A percentile compares a stretch with the other conserved stretches of the same genome.
phyloP scores from a whole-genome alignment of 2,329 filamentous ascomycete genomes.

The Penicillium verrucosum region DNA sequence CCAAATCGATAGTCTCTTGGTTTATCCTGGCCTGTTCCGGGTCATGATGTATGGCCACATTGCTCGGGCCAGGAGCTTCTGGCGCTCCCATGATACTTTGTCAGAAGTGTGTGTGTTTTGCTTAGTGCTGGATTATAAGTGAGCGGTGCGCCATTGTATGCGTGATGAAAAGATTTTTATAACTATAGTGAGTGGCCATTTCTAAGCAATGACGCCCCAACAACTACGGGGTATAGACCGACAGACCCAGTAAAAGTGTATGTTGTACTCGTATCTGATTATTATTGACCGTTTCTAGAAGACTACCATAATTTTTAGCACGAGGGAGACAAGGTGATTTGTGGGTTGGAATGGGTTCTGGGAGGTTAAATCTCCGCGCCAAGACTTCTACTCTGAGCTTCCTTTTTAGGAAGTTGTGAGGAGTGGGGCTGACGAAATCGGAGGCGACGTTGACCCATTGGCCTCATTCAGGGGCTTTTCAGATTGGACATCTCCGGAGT shows the following conservation, averaged over 20 bases:
- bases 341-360: neutral
- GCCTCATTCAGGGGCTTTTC: neutral
- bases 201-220: conserved; percentile 7
- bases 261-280: neutral
- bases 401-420: conserved; percentile 24
- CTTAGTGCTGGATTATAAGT: neutral
- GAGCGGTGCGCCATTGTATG: neutral
- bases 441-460: neutral
- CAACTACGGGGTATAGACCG: neutral
- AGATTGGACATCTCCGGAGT: neutral
- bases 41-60: neutral
- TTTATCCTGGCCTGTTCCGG: conserved; percentile 3
- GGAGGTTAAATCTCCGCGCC: neutral
- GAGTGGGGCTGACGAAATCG: conserved; percentile 19
- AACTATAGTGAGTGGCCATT: neutral
- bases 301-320: neutral
- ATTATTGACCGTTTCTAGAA: conserved; percentile 5
- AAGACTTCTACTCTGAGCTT: conserved; percentile 12
- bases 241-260: neutral
- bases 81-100: neutral
- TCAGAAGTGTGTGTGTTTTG: neutral
- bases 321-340: conserved; percentile 1
- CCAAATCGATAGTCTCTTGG: conserved; percentile 40
- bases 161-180: neutral
- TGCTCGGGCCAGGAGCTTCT: neutral